Evolutionary conservation across 1,139 yeast species (phyloP), one percentile per base, ranked within the genome.

Genomic region (Blastobotrys ciferrii): DNA sequence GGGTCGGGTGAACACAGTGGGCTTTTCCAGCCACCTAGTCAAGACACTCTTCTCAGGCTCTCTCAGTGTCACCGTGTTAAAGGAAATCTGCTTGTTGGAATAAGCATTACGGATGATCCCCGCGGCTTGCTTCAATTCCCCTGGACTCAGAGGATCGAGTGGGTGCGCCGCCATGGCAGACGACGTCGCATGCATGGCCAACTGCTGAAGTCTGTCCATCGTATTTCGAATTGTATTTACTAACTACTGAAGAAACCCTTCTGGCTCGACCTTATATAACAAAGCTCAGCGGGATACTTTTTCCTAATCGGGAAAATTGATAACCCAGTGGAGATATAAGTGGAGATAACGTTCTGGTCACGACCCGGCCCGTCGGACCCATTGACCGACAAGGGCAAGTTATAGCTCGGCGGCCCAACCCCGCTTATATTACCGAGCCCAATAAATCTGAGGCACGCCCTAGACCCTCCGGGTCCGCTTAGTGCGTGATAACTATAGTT

Each of bases 21-120:
- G 60, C 43, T 72, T 64, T 53, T 82, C 87, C 58, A 78, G 80
- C 91, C 91, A 85, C 32, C 72, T 76, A 55, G 80, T 74, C 67
- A 75, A 81, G 6, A 77, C 78, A 49, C 70, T 71, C 68, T 84
- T 84, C 52, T 80, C 68, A 49, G 92, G 92, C 68, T 85, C 94
- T 62, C 78, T 75, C 52, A 85, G 71, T 23, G 89, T 80, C 55
- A 85, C 73, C 30, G 87, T 82, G 67, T 84, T 85, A 74, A 84
- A 84, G 38, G 47, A 31, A 18, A 53, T 40, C 13, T 30, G 11
- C 13, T 43, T 23, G 11, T 42, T 37, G 4, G 32, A 6, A 30
- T 42, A 47, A 14, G 13, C 41, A 6, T 47, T 49, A 23, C 32
- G 31, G 39, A 47, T 13, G 17, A 47, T 47, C 19, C 25, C 20